Base-by-base conservation (phyloP, 2,329 filamentous ascomycete species). In the Xylariaceae sp. region DNA sequence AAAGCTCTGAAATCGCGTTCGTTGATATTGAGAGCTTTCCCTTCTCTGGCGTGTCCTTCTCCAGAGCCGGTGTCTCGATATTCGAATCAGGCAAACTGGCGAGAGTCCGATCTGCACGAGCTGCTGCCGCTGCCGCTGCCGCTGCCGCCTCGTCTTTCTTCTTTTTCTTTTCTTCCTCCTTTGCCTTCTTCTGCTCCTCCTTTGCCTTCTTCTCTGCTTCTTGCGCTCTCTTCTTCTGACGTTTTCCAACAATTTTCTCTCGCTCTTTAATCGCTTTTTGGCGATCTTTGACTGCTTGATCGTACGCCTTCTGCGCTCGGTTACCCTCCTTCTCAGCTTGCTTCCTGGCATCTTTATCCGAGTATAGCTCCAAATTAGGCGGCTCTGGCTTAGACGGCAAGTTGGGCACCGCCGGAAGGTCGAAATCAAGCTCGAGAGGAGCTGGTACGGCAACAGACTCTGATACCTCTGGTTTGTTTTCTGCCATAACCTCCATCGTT, bases 291-390 rank as follows among this genome's bases (percentile, higher is more conserved):
- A 88, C 68, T 11, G 83, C 81, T 62, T 82, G 78, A 28, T 87
- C 79, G 64, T 90, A 87, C 9, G 76, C 75, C 63, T 89, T 89
- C 31, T 83, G 73, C 1, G 76, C 74, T 12, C 80, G 77, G 47
- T 82, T 81, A 50, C 83, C 77, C 61, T 90, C 86, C 51, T 86
- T 88, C 61, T 89, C 84, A 1, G 84, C 86, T 39, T 83, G 76
- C 61, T 88, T 89, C 9, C 83, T 81, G 28, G 81, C 74, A 6
- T 83, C 80, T 62, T 86, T 86, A 68, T 89, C 83, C 2, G 77
- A 71, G 64, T 82, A 85, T 43, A 75, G 71, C 42, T 75, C 73
- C 1, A 85, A 66, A 59, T 90, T 78, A 1, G 86, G 79, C 2
- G 75, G 70, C 1, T 74, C 63, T 2, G 83, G 84, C 45, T 79